These are phyloP conservation scores for Letharia lupina DNA, from an alignment of 495 filamentous ascomycete genomes.

Conservation along the genomic window DNA sequence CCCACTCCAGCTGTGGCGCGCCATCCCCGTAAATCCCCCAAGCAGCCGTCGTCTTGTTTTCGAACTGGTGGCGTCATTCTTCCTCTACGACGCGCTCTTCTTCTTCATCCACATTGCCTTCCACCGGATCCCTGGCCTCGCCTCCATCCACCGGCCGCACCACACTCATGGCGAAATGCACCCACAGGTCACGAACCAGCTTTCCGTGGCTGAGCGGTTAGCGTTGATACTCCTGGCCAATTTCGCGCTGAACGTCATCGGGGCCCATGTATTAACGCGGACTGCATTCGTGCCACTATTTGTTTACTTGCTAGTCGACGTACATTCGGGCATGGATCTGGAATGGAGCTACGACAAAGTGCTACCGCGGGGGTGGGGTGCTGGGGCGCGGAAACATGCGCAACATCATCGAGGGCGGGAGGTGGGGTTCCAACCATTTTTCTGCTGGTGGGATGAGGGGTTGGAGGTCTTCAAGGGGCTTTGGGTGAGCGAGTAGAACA, in stretches of 20 bases:
- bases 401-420: conserved; percentile 26
- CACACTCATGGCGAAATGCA: conserved; percentile 29
- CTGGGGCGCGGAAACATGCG: conserved; percentile 28
- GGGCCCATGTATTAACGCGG: conserved; percentile 30
- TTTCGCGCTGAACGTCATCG: conserved; percentile 33
- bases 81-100: conserved; percentile 33
- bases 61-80: conserved; percentile 25
- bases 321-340: conserved; percentile 30
- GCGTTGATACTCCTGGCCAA: conserved; percentile 30
- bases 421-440: conserved; percentile 28
- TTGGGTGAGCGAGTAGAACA: too few relatives aligned
- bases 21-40: conserved; percentile 25
- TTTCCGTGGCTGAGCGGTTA: conserved; percentile 27
- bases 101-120: conserved; percentile 32
- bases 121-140: conserved; percentile 25
- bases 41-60: conserved; percentile 26
- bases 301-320: conserved; percentile 31
- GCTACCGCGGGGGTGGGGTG: conserved; percentile 28
- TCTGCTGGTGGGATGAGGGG: conserved; percentile 30
- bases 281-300: conserved; percentile 32
- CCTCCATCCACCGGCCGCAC: conserved; percentile 25
- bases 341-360: conserved; percentile 32
- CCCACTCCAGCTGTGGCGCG: conserved; percentile 28
- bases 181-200: conserved; percentile 32
- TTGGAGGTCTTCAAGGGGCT: neutral